Evolutionary conservation across 1,284 basidiomycete species (phyloP).

Genomic region (Melanopsichium pennsylvanicum): DNA sequence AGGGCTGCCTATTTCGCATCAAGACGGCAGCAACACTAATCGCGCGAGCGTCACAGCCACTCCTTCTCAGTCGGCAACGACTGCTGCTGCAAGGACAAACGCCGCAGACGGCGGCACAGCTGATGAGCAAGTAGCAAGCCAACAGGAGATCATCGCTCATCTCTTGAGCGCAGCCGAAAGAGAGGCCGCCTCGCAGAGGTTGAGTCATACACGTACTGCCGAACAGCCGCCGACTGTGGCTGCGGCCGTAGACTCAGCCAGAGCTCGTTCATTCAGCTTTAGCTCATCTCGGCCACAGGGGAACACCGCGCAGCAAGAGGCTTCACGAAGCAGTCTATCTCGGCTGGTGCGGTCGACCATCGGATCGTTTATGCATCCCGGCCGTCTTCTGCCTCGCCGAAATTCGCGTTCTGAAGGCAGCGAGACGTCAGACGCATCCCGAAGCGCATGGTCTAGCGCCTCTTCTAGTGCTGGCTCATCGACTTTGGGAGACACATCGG

Average conservation of each 20-base stretch:
- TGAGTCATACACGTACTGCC: constrained; percentile 6
- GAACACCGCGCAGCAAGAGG: constrained; percentile 2
- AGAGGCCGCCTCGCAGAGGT: constrained; percentile 20
- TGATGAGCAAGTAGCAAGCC: constrained; percentile 3
- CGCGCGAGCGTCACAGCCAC: neutral
- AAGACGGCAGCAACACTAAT: neutral
- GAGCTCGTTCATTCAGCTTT: constrained; percentile 3
- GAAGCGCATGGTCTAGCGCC: constrained; percentile 2
- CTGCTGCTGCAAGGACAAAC: neutral
- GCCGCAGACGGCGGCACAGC: neutral
- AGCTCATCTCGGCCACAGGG: constrained; percentile 4
- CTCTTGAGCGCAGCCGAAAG: constrained; percentile 28
- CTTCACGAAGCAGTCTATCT: constrained; percentile 17
- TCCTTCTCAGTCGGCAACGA: neutral
- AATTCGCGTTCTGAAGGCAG: constrained; percentile 1
- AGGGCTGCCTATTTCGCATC: neutral
- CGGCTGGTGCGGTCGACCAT: constrained; percentile 30
- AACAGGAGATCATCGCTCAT: constrained; percentile 35
- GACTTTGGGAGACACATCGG: neutral
- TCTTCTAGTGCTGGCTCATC: neutral
- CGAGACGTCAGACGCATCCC: neutral
- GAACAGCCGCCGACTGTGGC: constrained; percentile 1
- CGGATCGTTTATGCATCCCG: constrained; percentile 22
- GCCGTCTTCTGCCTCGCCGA: constrained; percentile 21
- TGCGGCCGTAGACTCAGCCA: neutral